phyloP scores from a whole-genome alignment of 2,329 filamentous ascomycete species.

The Fusarium buxicola region DNA sequence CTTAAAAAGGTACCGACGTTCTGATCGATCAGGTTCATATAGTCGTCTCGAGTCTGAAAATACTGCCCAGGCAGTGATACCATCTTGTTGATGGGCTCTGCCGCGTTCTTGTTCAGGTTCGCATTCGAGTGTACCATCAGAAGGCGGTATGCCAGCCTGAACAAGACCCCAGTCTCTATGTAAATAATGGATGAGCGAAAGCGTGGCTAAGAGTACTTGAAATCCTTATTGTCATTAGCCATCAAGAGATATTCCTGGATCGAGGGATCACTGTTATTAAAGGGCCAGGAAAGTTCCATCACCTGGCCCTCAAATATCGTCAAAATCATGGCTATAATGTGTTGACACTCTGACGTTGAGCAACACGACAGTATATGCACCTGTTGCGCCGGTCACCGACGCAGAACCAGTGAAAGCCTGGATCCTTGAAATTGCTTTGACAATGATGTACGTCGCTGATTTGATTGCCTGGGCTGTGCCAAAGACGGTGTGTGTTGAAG shows the following conservation, averaged over 20 bases:
- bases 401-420: neutral
- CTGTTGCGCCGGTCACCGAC: neutral
- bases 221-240: conserved; percentile 7
- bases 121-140: neutral
- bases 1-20: neutral
- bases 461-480: conserved; percentile 17
- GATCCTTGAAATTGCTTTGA: neutral
- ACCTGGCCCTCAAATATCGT: conserved; percentile 10
- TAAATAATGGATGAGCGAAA: neutral
- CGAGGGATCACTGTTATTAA: neutral
- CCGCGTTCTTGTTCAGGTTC: neutral
- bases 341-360: neutral
- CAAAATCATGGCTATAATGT: neutral
- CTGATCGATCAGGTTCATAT: conserved; percentile 4
- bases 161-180: conserved; percentile 9
- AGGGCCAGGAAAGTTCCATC: conserved; percentile 6
- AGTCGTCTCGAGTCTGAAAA: conserved; percentile 16
- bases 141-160: neutral
- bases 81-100: neutral
- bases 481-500: conserved; percentile 10
- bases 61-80: neutral
- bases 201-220: accelerated
- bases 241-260: conserved; percentile 6
- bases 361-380: neutral
- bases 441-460: neutral